Base-by-base conservation (phyloP, 2,329 filamentous ascomycete species). In the Fusarium nurragi region DNA sequence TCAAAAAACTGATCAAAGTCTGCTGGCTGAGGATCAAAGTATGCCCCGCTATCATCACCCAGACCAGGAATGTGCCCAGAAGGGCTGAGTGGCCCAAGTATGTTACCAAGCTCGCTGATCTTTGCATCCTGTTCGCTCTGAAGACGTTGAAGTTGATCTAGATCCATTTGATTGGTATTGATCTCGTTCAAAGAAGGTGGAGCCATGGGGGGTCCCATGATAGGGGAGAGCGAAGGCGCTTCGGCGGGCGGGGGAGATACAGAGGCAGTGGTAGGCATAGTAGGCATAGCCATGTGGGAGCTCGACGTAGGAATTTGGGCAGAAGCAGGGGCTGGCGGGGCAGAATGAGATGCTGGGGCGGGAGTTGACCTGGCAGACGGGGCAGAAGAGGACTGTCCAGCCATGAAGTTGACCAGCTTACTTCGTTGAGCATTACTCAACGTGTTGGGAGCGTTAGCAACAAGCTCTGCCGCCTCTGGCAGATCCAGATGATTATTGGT, bases 81-180 rank as follows among this genome's bases (percentile, higher is more conserved):
- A 0, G 93, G 93, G 71, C 90, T 94, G 13, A 97, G 83, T 0
- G 93, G 93, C 8, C 91, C 89, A 9, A 97, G 83, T 16, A 93
- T 80, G 53, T 87, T 88, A 48, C 88, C 88, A 11, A 97, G 82
- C 56, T 91, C 88, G 61, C 91, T 87, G 2, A 97, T 90, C 45
- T 91, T 90, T 44, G 84, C 84, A 60, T 90, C 88, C 71, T 97
- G 93, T 59, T 94, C 88, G 22, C 87, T 86, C 73, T 96, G 92
- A 71, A 97, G 82, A 39, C 89, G 89, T 64, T 92, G 87, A 3
- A 98, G 83, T 26, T 90, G 85, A 48, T 95, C 91, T 25, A 97
- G 85, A 63, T 97, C 91, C 14, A 89, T 83, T 61, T 90, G 85
- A 6, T 90, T 94, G 60, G 86, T 86, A 41, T 83, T 86, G 62